Evolutionary conservation across 352 stramenopile species (phyloP).

Genomic region (Globisporangium spinosum): DNA sequence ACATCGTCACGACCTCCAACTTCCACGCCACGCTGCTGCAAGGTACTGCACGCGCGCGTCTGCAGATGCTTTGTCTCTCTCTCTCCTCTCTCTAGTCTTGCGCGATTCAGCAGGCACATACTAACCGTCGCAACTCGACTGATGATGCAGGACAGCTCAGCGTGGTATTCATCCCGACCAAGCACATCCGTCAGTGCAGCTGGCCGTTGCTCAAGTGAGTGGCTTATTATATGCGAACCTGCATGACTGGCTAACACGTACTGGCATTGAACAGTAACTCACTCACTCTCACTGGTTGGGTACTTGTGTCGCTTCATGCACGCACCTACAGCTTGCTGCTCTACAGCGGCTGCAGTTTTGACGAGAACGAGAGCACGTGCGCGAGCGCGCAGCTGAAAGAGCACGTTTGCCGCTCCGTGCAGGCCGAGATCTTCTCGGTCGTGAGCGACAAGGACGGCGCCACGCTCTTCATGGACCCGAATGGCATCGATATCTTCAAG

Average conservation of each 20-base stretch:
- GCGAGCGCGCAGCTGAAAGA: conserved; percentile 19
- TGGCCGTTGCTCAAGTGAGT: conserved; percentile 84
- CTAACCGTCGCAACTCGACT: neutral
- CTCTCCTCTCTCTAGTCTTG: neutral
- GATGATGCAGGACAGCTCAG: conserved; percentile 51
- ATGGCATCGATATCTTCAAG: conserved; percentile 78
- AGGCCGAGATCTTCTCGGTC: conserved; percentile 86
- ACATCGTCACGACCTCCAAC: conserved; percentile 88
- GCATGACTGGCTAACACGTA: neutral
- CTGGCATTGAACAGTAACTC: neutral
- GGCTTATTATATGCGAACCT: neutral
- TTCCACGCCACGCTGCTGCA: conserved; percentile 84
- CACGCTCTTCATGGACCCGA: conserved; percentile 85
- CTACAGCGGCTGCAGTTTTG: conserved; percentile 78
- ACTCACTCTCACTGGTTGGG: neutral
- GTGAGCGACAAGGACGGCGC: conserved; percentile 69
- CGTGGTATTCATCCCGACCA: conserved; percentile 72
- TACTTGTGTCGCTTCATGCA: neutral
- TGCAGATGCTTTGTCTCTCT: neutral
- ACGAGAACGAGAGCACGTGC: conserved; percentile 62
- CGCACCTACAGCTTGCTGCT: conserved; percentile 54
- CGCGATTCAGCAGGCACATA: neutral
- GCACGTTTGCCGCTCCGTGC: conserved; percentile 71
- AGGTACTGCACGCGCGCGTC: conserved; percentile 29
- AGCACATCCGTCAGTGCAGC: conserved; percentile 66